A percentile compares a stretch with the other conserved stretches of the same genome.
phyloP scores from a whole-genome alignment of 441 rosid species.

The Syzygium malaccense region DNA sequence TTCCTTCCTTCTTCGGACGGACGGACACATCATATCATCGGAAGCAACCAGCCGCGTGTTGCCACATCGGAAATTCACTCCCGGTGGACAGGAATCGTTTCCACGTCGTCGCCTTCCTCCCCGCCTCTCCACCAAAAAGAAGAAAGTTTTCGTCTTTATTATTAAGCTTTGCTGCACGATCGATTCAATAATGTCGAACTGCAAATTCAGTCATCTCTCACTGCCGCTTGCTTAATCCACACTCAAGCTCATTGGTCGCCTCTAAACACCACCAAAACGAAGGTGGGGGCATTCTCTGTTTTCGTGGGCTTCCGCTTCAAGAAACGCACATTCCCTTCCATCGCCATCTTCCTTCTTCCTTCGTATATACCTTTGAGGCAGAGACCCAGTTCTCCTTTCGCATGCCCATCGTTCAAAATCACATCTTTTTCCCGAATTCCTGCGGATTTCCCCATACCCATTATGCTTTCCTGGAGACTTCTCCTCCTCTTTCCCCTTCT shows the following conservation, averaged over 20 bases:
- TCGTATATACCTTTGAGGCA: not conserved
- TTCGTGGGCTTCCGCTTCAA: not conserved
- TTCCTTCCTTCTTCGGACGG: too few species aligned
- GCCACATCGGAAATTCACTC: not conserved
- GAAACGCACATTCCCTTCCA: not conserved
- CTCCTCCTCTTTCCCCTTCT: constrained; percentile 20
- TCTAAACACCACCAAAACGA: not conserved
- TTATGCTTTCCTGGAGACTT: constrained; percentile 26
- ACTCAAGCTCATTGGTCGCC: not conserved
- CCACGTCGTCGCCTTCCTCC: not conserved
- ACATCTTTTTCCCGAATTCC: not conserved
- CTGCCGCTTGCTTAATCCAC: not conserved
- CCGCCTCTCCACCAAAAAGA: not conserved
- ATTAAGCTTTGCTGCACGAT: not conserved
- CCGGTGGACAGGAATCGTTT: not conserved
- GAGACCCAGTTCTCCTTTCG: not conserved
- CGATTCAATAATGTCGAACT: not conserved
- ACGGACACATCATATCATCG: not conserved
- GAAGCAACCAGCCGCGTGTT: not conserved
- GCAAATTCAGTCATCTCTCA: not conserved
- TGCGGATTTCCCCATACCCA: not conserved
- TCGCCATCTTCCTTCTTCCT: not conserved
- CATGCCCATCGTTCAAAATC: not conserved
- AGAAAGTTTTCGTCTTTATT: not conserved
- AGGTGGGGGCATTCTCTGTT: not conserved